These are phyloP conservation scores for Crotalaria pallida DNA, from an alignment of 306 rosid genomes.

Conservation along the genomic window DNA sequence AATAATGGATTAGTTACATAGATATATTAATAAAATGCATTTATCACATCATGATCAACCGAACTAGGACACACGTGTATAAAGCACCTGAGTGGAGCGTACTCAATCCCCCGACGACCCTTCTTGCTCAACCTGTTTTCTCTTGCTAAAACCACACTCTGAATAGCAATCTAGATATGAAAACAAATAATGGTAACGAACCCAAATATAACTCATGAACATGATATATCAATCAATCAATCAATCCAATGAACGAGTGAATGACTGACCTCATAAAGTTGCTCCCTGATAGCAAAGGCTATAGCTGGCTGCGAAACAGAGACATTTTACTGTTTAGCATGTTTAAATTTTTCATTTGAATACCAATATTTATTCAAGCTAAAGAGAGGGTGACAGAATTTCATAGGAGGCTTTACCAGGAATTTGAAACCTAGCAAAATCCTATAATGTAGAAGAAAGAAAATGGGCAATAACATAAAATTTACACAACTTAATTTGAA, in stretches of 20 bases:
- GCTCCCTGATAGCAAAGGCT: constrained; percentile 84
- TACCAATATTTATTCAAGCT: background rate
- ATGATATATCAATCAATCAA: constrained; percentile 8
- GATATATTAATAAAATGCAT: background rate
- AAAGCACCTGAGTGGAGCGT: constrained; percentile 61
- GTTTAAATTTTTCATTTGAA: background rate
- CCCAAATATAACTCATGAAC: background rate
- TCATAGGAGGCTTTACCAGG: background rate
- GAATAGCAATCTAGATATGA: constrained; percentile 65
- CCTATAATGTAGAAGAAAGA: background rate
- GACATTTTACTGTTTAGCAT: constrained; percentile 6
- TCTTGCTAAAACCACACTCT: constrained; percentile 81
- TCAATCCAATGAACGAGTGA: no score
- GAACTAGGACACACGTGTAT: background rate
- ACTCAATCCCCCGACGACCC: constrained; percentile 72
- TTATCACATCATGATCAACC: background rate
- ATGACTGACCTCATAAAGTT: constrained; percentile 68
- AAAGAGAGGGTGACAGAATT: background rate
- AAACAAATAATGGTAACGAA: background rate
- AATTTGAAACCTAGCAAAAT: background rate
- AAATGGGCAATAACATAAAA: background rate
- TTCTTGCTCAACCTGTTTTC: constrained; percentile 93
- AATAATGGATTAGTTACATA: constrained; percentile 1
- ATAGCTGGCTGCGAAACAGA: constrained; percentile 74
- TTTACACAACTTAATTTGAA: background rate